Evolutionary conservation across 2,329 filamentous ascomycete species (phyloP).

Genomic region (Plenodomus biglobosus): DNA sequence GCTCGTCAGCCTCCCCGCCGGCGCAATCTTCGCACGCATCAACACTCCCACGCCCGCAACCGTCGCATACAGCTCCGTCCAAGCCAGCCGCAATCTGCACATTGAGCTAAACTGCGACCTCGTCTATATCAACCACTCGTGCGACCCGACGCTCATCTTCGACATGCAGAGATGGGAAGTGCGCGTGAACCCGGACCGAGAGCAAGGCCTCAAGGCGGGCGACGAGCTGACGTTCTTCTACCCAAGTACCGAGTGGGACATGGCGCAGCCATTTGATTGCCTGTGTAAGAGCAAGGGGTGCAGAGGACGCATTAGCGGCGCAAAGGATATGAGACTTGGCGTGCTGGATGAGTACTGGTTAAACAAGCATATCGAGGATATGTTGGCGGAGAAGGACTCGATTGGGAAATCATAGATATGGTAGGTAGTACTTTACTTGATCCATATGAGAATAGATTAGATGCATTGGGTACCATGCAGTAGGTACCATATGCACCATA

Average conservation of each 20-base stretch:
- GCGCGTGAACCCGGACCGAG: constrained; percentile 53
- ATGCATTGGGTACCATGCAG: too few species aligned
- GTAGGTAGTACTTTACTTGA: too few species aligned
- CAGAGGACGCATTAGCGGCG: constrained; percentile 64
- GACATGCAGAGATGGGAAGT: constrained; percentile 56
- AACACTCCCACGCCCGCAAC: constrained; percentile 49
- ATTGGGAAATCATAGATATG: background rate
- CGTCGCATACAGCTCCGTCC: constrained; percentile 56
- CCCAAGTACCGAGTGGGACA: constrained; percentile 72
- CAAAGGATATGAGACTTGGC: constrained; percentile 58
- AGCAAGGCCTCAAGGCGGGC: constrained; percentile 37
- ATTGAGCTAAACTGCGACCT: constrained; percentile 61
- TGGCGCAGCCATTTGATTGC: constrained; percentile 72
- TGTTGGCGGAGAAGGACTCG: constrained; percentile 27
- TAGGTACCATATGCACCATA: too few species aligned
- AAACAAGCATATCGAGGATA: constrained; percentile 34
- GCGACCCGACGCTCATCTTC: constrained; percentile 55
- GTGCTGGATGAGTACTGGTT: constrained; percentile 59
- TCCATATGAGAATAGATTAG: too few species aligned
- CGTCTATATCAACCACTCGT: constrained; percentile 61
- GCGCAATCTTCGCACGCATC: constrained; percentile 54
- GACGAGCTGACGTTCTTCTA: constrained; percentile 66
- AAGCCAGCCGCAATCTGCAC: constrained; percentile 52
- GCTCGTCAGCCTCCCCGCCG: constrained; percentile 53
- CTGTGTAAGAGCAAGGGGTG: constrained; percentile 61